phyloP scores from a whole-genome alignment of 306 rosid genomes.

The Parietaria judaica region DNA sequence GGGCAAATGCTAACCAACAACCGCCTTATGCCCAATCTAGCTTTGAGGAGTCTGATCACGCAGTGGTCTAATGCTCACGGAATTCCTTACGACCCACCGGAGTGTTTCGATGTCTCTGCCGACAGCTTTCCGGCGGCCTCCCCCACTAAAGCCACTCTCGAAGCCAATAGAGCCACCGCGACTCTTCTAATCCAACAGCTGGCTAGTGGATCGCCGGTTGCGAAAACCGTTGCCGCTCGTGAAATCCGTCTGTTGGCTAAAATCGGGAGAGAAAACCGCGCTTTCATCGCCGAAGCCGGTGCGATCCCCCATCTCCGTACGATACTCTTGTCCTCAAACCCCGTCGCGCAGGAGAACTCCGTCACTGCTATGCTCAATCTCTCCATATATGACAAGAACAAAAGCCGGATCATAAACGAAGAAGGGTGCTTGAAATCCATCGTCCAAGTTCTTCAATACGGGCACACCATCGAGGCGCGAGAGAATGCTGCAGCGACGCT shows the following conservation, averaged over 20 bases:
- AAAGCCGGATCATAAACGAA: conserved; percentile 75
- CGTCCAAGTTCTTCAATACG: conserved; percentile 62
- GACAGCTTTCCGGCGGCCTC: conserved; percentile 54
- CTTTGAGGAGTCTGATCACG: conserved; percentile 72
- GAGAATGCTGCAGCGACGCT: conserved; percentile 95
- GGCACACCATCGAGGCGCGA: conserved; percentile 84
- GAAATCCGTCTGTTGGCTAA: conserved; percentile 83
- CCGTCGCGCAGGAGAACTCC: conserved; percentile 83
- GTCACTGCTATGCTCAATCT: conserved; percentile 91
- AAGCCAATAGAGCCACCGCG: conserved; percentile 70
- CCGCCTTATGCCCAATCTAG: conserved; percentile 62
- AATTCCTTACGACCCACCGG: conserved; percentile 62
- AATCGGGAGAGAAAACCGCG: conserved; percentile 81
- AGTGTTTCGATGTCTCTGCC: conserved; percentile 32
- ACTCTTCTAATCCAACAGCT: conserved; percentile 63
- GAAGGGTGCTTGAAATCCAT: conserved; percentile 68
- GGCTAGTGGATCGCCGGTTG: conserved; percentile 48
- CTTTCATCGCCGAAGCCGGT: conserved; percentile 89
- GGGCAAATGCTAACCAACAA: conserved; percentile 78
- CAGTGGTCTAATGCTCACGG: conserved; percentile 82
- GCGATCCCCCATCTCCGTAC: conserved; percentile 70
- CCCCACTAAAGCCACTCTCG: conserved; percentile 60
- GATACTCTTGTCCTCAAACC: conserved; percentile 54
- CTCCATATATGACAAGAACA: conserved; percentile 78
- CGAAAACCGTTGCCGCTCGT: conserved; percentile 70